Evolutionary conservation across 2,329 filamentous ascomycete species (phyloP).

Genomic region (Fusarium coffeatum): DNA sequence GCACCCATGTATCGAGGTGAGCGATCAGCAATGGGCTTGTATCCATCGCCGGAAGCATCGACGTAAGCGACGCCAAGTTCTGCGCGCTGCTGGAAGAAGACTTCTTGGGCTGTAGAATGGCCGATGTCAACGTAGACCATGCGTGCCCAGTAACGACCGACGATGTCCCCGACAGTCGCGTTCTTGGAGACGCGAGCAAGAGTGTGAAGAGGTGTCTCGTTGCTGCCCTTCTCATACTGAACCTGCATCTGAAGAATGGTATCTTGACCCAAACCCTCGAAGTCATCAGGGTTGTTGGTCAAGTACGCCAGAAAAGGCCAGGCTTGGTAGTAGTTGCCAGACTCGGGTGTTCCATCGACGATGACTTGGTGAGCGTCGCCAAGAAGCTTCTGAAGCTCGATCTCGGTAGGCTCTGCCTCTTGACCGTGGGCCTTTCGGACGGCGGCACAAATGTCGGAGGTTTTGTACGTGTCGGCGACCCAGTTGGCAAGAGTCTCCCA

Average conservation of each 20-base stretch:
- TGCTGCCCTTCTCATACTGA: conserved; percentile 57
- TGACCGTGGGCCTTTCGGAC: conserved; percentile 54
- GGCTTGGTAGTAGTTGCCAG: conserved; percentile 63
- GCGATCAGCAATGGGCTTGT: conserved; percentile 57
- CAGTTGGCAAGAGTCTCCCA: conserved; percentile 64
- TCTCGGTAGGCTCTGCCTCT: conserved; percentile 51
- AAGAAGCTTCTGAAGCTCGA: conserved; percentile 59
- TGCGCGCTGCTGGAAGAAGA: conserved; percentile 52
- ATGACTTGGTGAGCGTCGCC: conserved; percentile 61
- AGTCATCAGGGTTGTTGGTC: conserved; percentile 60
- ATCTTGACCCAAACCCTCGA: conserved; percentile 54
- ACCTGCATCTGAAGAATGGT: conserved; percentile 57
- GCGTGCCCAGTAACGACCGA: conserved; percentile 63
- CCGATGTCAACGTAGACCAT: conserved; percentile 66
- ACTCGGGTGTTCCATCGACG: conserved; percentile 56
- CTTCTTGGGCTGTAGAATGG: conserved; percentile 54
- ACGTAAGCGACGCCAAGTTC: conserved; percentile 58
- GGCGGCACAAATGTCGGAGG: conserved; percentile 56
- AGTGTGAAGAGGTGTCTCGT: conserved; percentile 62
- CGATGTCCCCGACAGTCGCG: conserved; percentile 54
- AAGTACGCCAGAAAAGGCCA: conserved; percentile 64
- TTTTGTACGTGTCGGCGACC: conserved; percentile 61
- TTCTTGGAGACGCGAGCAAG: conserved; percentile 54
- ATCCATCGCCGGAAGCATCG: conserved; percentile 52
- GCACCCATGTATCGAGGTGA: conserved; percentile 62